Evolutionary conservation across 2,329 filamentous ascomycete species (phyloP).

Genomic region (Aspergillus ruber): DNA sequence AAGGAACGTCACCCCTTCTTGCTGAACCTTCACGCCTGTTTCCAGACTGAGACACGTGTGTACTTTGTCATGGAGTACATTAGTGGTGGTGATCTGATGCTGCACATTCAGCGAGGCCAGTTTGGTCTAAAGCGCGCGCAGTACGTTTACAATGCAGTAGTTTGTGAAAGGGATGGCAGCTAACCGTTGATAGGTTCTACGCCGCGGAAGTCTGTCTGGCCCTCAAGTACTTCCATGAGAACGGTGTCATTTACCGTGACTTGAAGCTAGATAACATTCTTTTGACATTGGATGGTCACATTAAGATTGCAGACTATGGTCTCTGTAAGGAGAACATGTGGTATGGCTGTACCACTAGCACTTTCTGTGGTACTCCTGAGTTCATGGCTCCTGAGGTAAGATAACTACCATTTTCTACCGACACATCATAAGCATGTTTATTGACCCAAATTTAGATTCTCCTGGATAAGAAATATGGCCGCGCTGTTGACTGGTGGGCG

Average conservation of each 20-base stretch:
- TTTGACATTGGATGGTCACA: slow-evolving; percentile 88
- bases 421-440: background rate
- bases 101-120: slow-evolving; percentile 94
- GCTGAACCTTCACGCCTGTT: slow-evolving; percentile 91
- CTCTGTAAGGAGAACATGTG: slow-evolving; percentile 99
- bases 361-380: slow-evolving; percentile 98
- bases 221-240: slow-evolving; percentile 98
- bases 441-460: slow-evolving; percentile 60
- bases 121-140: slow-evolving; percentile 95
- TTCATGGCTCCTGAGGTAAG: slow-evolving; percentile 97
- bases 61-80: slow-evolving; percentile 99
- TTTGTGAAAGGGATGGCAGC: background rate
- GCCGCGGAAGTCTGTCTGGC: slow-evolving; percentile 95
- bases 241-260: slow-evolving; percentile 92
- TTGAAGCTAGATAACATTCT: slow-evolving; percentile 83
- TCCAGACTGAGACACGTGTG: slow-evolving; percentile 95
- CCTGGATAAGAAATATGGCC: slow-evolving; percentile 95
- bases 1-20: slow-evolving; percentile 95
- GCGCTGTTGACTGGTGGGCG: slow-evolving; percentile 98
- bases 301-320: slow-evolving; percentile 98
- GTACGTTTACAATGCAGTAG: slow-evolving; percentile 48
- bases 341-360: slow-evolving; percentile 94
- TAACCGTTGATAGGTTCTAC: slow-evolving; percentile 64
- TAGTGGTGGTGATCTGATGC: slow-evolving; percentile 95
- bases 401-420: background rate